phyloP scores from a whole-genome alignment of 1,284 basidiomycete genomes.

The Anthracocystis panici-leucophaei region DNA sequence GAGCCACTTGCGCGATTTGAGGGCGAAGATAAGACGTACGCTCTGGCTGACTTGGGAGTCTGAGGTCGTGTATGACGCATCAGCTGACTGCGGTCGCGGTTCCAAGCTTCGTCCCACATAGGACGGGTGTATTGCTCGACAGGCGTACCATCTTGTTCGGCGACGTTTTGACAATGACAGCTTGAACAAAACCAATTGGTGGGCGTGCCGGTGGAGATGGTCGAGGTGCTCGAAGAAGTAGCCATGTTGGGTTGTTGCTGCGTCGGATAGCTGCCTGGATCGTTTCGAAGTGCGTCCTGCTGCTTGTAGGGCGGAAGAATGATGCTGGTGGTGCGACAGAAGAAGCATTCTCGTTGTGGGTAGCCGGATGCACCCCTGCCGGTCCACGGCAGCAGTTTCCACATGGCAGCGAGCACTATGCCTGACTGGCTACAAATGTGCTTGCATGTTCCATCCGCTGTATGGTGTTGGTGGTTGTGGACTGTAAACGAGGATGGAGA shows the following conservation, averaged over 20 bases:
- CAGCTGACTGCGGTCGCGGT: constrained; percentile 30
- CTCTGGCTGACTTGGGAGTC: neutral
- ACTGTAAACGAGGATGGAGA: neutral
- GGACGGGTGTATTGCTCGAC: constrained; percentile 52
- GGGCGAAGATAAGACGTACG: neutral
- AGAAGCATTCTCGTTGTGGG: constrained; percentile 55
- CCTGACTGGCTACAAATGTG: neutral
- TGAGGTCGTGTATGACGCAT: constrained; percentile 26
- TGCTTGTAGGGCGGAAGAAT: constrained; percentile 55
- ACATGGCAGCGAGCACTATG: constrained; percentile 5
- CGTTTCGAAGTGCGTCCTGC: neutral
- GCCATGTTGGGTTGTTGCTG: constrained; percentile 2
- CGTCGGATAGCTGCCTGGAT: neutral
- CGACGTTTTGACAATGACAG: constrained; percentile 59
- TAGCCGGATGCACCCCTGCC: constrained; percentile 34
- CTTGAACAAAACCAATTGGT: constrained; percentile 61
- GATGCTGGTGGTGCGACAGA: constrained; percentile 51
- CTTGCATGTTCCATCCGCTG: neutral
- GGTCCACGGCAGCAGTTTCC: constrained; percentile 26
- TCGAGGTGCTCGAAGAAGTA: constrained; percentile 15
- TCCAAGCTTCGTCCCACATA: constrained; percentile 56
- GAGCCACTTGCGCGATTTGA: neutral
- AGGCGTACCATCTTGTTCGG: constrained; percentile 29
- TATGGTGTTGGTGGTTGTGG: neutral
- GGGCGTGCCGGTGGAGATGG: constrained; percentile 54